Evolutionary conservation across 31 red algal species (phyloP).

Genomic region (Odonthalia washingtoniensis): DNA sequence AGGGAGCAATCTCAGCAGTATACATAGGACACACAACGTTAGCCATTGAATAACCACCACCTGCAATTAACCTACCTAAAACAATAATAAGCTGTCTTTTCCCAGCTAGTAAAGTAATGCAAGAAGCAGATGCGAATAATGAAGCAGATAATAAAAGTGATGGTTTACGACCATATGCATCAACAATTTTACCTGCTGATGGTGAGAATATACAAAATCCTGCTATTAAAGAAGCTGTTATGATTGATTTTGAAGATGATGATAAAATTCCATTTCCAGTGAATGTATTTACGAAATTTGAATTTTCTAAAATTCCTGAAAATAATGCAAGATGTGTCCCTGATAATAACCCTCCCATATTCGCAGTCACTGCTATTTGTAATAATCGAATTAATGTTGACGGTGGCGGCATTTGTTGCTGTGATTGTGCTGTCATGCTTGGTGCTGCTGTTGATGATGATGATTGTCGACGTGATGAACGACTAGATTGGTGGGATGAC

Average conservation of each 20-base stretch:
- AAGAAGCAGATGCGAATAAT: constrained; percentile 32
- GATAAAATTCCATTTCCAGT: not conserved
- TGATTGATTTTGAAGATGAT: constrained; percentile 52
- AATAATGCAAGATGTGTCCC: constrained; percentile 70
- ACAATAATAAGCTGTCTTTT: constrained; percentile 13
- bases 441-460: too few relatives aligned
- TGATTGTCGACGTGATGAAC: too few relatives aligned
- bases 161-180: constrained; percentile 45
- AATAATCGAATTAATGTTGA: constrained; percentile 20
- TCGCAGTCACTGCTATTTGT: constrained; percentile 29
- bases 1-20: constrained; percentile 63
- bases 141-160: constrained; percentile 48
- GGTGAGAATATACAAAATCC: constrained; percentile 44
- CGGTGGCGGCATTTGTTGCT: too few relatives aligned
- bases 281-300: constrained; percentile 38
- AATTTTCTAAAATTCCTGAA: constrained; percentile 69
- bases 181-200: constrained; percentile 53
- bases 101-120: constrained; percentile 27
- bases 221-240: constrained; percentile 43
- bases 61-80: constrained; percentile 45
- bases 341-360: constrained; percentile 56
- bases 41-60: constrained; percentile 50
- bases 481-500: too few relatives aligned
- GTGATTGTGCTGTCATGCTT: too few relatives aligned
- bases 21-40: constrained; percentile 73